Evolutionary conservation across 352 stramenopile species (phyloP).

Genomic region (Blastocystis sp.): DNA sequence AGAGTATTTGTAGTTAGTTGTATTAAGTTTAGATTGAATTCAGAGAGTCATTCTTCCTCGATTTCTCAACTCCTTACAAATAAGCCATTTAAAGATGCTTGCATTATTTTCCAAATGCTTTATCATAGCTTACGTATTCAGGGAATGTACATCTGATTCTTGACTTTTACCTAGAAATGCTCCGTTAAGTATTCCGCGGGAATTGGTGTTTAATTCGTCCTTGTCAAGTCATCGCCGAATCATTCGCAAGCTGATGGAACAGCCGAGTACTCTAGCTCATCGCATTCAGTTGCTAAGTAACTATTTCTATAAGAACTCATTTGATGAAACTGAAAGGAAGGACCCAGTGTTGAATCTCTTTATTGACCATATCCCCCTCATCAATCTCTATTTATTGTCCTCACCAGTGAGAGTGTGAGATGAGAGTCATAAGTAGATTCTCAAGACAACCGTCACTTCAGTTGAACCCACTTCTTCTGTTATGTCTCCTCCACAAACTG

Average conservation of each 20-base stretch:
- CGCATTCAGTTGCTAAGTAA: neutral
- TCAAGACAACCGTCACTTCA: too few species aligned
- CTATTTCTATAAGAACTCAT: neutral
- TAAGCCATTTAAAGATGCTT: conserved; percentile 1
- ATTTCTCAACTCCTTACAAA: neutral
- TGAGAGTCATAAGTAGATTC: too few species aligned
- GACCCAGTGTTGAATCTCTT: neutral
- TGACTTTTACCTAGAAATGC: neutral
- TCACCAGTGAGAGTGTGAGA: too few species aligned
- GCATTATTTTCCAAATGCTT: conserved; percentile 1
- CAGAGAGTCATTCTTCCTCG: too few species aligned
- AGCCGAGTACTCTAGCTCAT: neutral
- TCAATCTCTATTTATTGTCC: neutral
- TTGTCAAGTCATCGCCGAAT: neutral
- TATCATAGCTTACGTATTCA: too few species aligned
- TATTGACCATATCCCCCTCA: neutral
- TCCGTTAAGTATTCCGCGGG: neutral
- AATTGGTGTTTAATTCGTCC: neutral
- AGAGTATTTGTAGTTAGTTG: too few species aligned
- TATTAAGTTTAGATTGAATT: too few species aligned
- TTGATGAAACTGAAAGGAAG: neutral
- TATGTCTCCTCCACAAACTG: too few species aligned
- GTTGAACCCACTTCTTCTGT: too few species aligned
- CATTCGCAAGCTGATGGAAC: neutral
- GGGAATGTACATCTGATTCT: neutral